Conservation (phyloP, 2,329 filamentous ascomycete species). For the Tolypocladium inflatum region DNA sequence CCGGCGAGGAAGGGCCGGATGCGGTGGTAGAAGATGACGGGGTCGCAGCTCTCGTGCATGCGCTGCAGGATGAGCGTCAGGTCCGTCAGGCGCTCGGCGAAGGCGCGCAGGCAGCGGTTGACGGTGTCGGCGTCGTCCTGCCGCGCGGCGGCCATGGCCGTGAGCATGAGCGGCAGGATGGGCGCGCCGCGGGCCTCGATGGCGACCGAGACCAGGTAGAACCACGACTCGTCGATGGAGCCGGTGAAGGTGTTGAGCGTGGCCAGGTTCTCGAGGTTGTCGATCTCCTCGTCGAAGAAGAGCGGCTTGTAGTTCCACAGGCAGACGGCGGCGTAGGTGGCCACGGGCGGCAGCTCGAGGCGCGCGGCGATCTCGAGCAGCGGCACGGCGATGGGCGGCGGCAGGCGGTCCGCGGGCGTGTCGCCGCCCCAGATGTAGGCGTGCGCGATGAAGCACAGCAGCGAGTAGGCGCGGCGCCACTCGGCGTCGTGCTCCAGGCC, state of each 20-base stretch:
- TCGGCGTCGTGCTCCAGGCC: conserved; percentile 76
- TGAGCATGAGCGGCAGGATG: conserved; percentile 79
- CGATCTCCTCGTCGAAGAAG: conserved; percentile 72
- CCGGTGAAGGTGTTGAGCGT: conserved; percentile 89
- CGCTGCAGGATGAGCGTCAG: conserved; percentile 68
- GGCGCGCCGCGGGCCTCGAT: conserved; percentile 89
- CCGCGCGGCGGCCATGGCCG: conserved; percentile 73
- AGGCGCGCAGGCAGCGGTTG: conserved; percentile 63
- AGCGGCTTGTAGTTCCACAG: conserved; percentile 97
- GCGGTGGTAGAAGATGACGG: conserved; percentile 87
- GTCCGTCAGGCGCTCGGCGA: conserved; percentile 84
- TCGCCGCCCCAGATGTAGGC: conserved; percentile 96
- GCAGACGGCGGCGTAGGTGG: conserved; percentile 84
- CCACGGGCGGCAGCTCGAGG: conserved; percentile 83
- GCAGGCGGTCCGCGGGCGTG: conserved; percentile 66
- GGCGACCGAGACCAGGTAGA: conserved; percentile 90
- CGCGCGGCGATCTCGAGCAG: conserved; percentile 66
- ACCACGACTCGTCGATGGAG: conserved; percentile 95
- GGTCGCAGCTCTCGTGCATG: conserved; percentile 95
- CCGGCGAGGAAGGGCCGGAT: conserved; percentile 95
- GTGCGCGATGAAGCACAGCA: conserved; percentile 86
- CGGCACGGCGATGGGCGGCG: conserved; percentile 73
- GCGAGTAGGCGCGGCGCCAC: conserved; percentile 87
- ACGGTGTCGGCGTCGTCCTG: conserved; percentile 61
- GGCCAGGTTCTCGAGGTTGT: conserved; percentile 78